phyloP scores from a whole-genome alignment of 495 filamentous ascomycete genomes.

The Halenospora varia region DNA sequence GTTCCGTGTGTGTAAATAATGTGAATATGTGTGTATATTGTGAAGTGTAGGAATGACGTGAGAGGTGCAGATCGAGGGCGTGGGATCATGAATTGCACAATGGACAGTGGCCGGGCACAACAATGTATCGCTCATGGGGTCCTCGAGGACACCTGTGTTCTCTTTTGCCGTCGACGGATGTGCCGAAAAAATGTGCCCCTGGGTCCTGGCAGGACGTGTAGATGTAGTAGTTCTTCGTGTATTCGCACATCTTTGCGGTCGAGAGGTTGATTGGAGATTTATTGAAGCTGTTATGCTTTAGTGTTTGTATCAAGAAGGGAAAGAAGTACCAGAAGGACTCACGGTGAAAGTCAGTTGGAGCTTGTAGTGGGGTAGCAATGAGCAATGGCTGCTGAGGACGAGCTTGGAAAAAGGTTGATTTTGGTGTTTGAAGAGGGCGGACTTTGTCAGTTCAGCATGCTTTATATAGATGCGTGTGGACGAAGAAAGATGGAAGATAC shows the following conservation, averaged over 20 bases:
- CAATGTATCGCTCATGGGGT: constrained; percentile 73
- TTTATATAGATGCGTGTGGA: too few species aligned
- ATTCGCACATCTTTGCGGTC: constrained; percentile 63
- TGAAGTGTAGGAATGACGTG: not conserved
- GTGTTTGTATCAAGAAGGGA: not conserved
- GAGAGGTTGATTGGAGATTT: constrained; percentile 6
- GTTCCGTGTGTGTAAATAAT: too few species aligned
- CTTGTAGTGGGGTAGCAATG: too few species aligned
- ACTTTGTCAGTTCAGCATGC: too few species aligned
- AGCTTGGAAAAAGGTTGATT: too few species aligned
- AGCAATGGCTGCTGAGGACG: too few species aligned
- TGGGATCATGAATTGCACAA: constrained; percentile 38
- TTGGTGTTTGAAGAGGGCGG: too few species aligned
- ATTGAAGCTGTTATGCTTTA: constrained; percentile 5
- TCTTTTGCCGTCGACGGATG: constrained; percentile 58
- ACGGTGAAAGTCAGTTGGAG: not conserved
- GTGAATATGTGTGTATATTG: too few species aligned
- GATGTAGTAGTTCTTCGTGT: constrained; percentile 74
- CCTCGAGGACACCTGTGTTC: constrained; percentile 56
- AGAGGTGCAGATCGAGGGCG: not conserved
- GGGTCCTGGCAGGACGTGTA: constrained; percentile 67
- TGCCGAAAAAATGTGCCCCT: constrained; percentile 63
- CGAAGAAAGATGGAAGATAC: too few species aligned
- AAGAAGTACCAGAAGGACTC: not conserved
- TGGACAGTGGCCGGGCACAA: constrained; percentile 62